phyloP scores from a whole-genome alignment of 805 yeast species.

The Crinitomyces ghanaensis region DNA sequence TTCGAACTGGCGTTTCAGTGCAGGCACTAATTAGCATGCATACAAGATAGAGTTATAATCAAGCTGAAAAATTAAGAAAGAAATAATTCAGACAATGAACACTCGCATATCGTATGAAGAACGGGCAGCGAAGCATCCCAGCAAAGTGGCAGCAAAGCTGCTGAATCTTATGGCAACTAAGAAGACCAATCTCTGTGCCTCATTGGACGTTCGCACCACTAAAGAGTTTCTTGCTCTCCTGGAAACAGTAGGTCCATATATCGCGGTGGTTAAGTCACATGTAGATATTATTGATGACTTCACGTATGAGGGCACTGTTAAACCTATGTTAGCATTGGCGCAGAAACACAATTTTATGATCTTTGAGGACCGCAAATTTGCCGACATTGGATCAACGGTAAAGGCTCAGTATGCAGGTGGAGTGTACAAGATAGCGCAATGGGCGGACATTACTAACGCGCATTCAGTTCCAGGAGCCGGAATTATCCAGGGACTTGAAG shows the following conservation, averaged over 20 bases:
- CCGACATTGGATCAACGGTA: constrained; percentile 97
- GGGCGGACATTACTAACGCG: constrained; percentile 97
- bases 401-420: constrained; percentile 90
- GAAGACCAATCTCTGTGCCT: constrained; percentile 85
- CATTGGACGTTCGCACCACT: constrained; percentile 80
- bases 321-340: constrained; percentile 61
- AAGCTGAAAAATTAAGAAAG: too few relatives aligned
- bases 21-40: too few relatives aligned
- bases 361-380: constrained; percentile 96
- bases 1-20: too few relatives aligned
- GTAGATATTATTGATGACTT: constrained; percentile 89
- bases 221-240: constrained; percentile 57
- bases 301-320: constrained; percentile 63
- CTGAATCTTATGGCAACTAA: constrained; percentile 65
- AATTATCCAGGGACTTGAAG: constrained; percentile 76
- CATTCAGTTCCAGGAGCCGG: constrained; percentile 97
- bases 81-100: too few relatives aligned
- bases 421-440: constrained; percentile 72
- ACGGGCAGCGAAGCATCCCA: constrained; percentile 60
- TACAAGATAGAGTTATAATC: too few relatives aligned
- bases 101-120: constrained; percentile 37
- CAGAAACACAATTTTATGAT: constrained; percentile 78
- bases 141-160: constrained; percentile 71
- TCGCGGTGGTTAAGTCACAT: constrained; percentile 89
- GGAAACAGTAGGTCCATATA: constrained; percentile 80